Percentiles rank a stretch among this genome's conserved stretches.
phyloP scores from a whole-genome alignment of 83 land plant genomes.

The Picea engelmannii region DNA sequence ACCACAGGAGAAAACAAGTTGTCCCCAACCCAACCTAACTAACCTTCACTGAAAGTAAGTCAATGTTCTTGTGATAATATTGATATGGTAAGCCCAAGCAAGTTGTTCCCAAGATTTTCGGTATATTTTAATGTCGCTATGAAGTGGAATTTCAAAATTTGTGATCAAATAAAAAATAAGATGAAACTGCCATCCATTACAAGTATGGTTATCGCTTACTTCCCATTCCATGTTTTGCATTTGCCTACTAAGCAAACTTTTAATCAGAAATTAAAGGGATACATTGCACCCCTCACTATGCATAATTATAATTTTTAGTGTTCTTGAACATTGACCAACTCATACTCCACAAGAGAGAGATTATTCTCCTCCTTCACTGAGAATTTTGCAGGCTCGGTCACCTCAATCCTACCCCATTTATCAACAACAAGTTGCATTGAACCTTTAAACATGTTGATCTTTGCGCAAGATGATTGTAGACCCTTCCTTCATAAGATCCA shows the following conservation, averaged over 20 bases:
- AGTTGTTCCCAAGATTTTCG: not conserved
- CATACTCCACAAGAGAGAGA: too few relatives aligned
- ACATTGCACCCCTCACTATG: not conserved
- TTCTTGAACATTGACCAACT: constrained; percentile 37
- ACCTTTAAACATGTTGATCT: constrained; percentile 27
- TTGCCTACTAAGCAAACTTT: not conserved
- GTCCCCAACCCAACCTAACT: constrained; percentile 2
- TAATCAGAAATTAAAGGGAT: not conserved
- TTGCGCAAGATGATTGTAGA: too few relatives aligned
- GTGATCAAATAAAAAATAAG: not conserved
- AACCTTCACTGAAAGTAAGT: not conserved
- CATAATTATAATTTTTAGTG: constrained; percentile 14
- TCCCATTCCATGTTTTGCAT: not conserved
- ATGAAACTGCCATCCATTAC: not conserved
- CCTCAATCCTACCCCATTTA: too few relatives aligned
- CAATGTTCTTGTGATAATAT: not conserved
- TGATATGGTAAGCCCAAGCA: not conserved
- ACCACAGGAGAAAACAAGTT: not conserved
- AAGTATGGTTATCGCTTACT: not conserved
- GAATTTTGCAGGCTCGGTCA: too few relatives aligned
- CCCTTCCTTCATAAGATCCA: too few relatives aligned
- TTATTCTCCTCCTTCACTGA: too few relatives aligned
- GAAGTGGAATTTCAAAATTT: not conserved
- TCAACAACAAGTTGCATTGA: not conserved
- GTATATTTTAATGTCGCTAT: not conserved